phyloP scores from a whole-genome alignment of 345 rosid species.

The Arabidopsis suecica region DNA sequence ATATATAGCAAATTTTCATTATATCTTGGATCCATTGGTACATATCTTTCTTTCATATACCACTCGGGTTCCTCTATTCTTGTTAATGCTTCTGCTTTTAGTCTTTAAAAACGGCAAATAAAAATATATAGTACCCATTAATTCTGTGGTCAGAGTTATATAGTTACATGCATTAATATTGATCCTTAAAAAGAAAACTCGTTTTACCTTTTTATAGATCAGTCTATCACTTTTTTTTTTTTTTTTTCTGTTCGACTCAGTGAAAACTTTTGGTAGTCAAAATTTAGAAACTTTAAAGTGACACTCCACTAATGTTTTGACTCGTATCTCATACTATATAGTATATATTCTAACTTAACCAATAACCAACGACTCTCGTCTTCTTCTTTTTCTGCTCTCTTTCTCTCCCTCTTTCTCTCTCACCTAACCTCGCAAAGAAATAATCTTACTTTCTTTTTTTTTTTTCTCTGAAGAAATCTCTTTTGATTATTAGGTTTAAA shows the following conservation, averaged over 20 bases:
- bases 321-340: constrained; percentile 34
- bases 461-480: neutral
- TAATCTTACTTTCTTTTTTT: neutral
- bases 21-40: neutral
- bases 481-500: constrained; percentile 35
- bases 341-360: constrained; percentile 20
- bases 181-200: neutral
- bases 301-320: constrained; percentile 34
- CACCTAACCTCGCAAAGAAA: constrained; percentile 22
- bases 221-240: constrained; percentile 1
- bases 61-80: neutral
- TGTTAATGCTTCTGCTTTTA: constrained; percentile 19
- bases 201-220: constrained; percentile 20
- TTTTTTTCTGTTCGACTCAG: constrained; percentile 25
- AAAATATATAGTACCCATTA: constrained; percentile 2
- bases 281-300: constrained; percentile 32
- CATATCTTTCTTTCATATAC: neutral
- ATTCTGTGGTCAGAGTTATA: constrained; percentile 8
- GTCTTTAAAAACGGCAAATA: constrained; percentile 28
- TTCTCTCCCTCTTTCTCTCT: constrained; percentile 19
- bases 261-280: constrained; percentile 44
- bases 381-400: constrained; percentile 10
- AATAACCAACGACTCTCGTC: constrained; percentile 37
- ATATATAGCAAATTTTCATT: neutral
- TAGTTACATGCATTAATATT: neutral